Evolutionary conservation across 192 early-diverging fungal species (phyloP), one percentile per base, ranked within the genome.

Genomic region (Coemansia sp.): DNA sequence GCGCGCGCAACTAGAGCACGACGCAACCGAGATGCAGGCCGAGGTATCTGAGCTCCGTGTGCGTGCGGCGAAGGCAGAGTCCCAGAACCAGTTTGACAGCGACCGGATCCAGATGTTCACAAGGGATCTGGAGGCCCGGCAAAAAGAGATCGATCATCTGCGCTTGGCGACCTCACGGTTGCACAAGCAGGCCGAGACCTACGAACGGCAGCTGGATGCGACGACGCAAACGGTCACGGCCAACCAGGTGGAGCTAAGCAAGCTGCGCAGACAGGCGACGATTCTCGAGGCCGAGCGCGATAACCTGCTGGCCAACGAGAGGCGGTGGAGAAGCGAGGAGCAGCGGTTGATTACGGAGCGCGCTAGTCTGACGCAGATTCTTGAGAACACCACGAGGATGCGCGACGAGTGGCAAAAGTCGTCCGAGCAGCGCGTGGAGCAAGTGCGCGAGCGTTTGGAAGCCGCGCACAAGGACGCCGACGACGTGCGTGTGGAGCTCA

Each of bases 41-140:
- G 87, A 90, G 49, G 85, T 85, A 41, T 86, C 84, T 2, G 86
- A 89, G 22, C 77, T 86, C n/a, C 76, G 86, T 9, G 87, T 92
- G 55, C 83, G 89, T 15, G 82, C 88, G 16, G 88, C 86, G 26
- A 80, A 85, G 45, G 72, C 88, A 40, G 86, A 90, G 73, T 82
- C 87, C 48, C 85, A 88, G 64, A 69, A 86, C 19, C 73, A 85
- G 55, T 84, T 87, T 42, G 63, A 84, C 22, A 74, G 79, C 36
- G 86, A 87, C 45, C 87, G 91, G n/a, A 88, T 89, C 81, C 82
- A 90, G 63, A 76, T 85, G 45, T 68, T 91, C 22, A 60, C 74
- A 8, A 66, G 84, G 36, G 87, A 84, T 48, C 68, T 74, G 45
- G 83, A 84, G 15, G 76, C 82, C n/a, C 87, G 86, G 57, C 75